phyloP scores from a whole-genome alignment of 73 alveolate genomes.

The Tetrahymena elliotti region DNA sequence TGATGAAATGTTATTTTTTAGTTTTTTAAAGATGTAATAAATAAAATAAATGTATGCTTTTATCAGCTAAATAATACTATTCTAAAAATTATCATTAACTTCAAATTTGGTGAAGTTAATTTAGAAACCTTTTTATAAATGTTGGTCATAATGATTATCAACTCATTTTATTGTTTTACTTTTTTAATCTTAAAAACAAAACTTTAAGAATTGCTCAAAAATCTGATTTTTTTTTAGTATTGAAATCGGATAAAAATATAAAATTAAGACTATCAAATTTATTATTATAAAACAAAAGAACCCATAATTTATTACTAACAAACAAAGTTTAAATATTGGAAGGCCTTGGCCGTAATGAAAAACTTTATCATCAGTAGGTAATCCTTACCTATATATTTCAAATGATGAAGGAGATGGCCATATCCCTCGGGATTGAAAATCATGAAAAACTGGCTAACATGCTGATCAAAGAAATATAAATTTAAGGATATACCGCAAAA shows the following conservation, averaged over 20 bases:
- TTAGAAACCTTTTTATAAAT: neutral
- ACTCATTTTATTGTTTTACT: neutral
- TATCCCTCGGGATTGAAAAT: neutral
- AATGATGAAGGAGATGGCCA: constrained; percentile 2
- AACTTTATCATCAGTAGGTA: neutral
- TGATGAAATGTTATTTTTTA: no score
- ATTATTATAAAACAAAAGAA: neutral
- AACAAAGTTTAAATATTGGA: neutral
- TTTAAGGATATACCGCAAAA: neutral
- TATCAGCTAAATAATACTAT: neutral
- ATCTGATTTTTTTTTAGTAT: neutral
- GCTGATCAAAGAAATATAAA: neutral
- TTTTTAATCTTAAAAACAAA: neutral
- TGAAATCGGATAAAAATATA: neutral
- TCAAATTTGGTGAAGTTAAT: neutral
- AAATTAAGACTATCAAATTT: neutral
- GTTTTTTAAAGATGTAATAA: neutral
- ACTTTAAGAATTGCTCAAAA: neutral
- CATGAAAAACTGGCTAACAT: neutral
- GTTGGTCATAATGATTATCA: neutral
- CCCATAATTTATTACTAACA: neutral
- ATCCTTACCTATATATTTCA: neutral
- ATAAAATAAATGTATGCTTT: no score
- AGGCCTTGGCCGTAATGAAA: neutral
- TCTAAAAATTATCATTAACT: neutral